Percentiles rank a stretch among this genome's conserved stretches.
Conservation (phyloP, 2,329 filamentous ascomycete species). For the Diplodia corticola region DNA sequence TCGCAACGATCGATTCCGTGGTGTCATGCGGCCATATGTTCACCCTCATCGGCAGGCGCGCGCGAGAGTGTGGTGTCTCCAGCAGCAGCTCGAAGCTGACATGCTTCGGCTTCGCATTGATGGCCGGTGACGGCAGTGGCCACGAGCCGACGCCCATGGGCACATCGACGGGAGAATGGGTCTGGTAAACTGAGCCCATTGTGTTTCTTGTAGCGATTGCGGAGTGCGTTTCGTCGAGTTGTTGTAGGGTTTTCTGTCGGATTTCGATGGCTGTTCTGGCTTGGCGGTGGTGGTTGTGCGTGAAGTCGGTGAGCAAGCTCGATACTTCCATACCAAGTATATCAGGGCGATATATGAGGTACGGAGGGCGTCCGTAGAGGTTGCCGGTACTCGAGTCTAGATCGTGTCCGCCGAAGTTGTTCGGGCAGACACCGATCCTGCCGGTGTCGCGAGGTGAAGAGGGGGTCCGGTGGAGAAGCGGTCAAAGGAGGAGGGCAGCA, state of each 20-base stretch:
- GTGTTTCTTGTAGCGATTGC: background rate
- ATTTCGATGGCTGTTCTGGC: constrained; percentile 12
- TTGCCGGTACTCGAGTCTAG: constrained; percentile 2
- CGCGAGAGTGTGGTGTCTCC: constrained; percentile 65
- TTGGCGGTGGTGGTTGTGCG: constrained; percentile 4
- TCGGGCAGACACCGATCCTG: constrained; percentile 34
- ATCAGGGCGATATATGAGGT: background rate
- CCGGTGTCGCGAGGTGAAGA: constrained; percentile 41
- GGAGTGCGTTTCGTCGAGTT: background rate
- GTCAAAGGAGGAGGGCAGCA: constrained; percentile 35
- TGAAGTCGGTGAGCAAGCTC: constrained; percentile 32
- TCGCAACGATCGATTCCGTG: constrained; percentile 95
- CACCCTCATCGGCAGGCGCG: constrained; percentile 79
- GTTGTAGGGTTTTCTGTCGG: constrained; percentile 10
- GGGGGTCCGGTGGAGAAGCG: constrained; percentile 31
- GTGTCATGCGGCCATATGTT: constrained; percentile 95
- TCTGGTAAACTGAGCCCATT: constrained; percentile 21
- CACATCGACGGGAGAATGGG: background rate
- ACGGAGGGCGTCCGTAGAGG: constrained; percentile 13
- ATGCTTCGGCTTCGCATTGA: constrained; percentile 58
- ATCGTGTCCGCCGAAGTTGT: constrained; percentile 8
- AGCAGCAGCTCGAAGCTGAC: constrained; percentile 78
- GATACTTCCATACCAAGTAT: constrained; percentile 35
- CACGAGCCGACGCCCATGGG: background rate
- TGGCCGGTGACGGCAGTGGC: constrained; percentile 25